Evolutionary conservation across 352 stramenopile species (phyloP).

Genomic region (Hyaloperonospora brassicae): DNA sequence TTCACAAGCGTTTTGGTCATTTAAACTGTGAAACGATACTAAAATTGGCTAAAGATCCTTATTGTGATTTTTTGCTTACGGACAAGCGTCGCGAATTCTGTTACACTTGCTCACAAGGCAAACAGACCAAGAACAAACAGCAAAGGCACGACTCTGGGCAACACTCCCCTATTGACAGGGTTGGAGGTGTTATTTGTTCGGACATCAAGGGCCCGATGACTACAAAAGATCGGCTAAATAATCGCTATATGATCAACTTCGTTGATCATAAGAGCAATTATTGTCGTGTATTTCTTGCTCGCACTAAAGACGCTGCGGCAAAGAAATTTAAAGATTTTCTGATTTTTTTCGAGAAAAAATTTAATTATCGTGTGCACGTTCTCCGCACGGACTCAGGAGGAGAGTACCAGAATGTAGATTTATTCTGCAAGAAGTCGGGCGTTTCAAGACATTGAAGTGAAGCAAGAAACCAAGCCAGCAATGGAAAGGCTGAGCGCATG

Average conservation of each 20-base stretch:
- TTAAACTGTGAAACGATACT: background rate
- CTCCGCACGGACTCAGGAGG: background rate
- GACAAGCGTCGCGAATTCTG: background rate
- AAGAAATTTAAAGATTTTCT: background rate
- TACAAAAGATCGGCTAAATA: background rate
- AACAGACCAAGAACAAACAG: background rate
- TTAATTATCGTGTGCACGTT: background rate
- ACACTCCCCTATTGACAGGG: background rate
- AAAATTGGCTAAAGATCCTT: background rate
- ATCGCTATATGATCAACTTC: background rate
- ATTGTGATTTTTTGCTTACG: background rate
- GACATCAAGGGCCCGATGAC: background rate
- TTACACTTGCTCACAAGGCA: background rate
- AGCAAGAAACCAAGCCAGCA: background rate
- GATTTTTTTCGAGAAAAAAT: background rate
- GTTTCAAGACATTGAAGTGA: background rate
- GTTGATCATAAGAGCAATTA: conserved; percentile 1
- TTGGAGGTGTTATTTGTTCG: background rate
- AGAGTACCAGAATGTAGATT: background rate
- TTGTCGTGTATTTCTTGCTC: background rate
- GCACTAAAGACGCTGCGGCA: background rate
- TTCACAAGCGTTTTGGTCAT: background rate
- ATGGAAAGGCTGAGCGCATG: no score
- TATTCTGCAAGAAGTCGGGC: background rate
- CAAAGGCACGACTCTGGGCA: background rate